Base-by-base conservation (phyloP, 768 basidiomycete species). In the Lepiota brunneoincarnata region DNA sequence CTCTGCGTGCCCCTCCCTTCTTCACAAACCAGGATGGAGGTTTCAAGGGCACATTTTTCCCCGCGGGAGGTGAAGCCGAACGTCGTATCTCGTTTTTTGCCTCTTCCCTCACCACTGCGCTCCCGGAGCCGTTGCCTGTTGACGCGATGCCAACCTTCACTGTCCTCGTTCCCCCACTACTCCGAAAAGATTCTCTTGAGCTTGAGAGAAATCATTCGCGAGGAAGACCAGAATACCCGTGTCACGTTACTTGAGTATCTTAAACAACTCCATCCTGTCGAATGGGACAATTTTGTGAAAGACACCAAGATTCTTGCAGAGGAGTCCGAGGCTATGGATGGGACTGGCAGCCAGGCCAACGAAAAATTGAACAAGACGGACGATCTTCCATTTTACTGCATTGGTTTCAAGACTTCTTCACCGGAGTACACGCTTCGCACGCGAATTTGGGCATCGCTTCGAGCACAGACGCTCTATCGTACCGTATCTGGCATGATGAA, bases 401-500 rank as follows among this genome's bases (percentile, higher is more conserved):
- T 99, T 60, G 97, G 97, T 57, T 99, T 99, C 86, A 99, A 98
- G 77, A 97, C 91, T 3, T 93, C 97, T 2, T 94, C 95, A 4
- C 97, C 97, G 1, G 97, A 99, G 68, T 98, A 97, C 70, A 99
- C 97, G 28, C 84, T 99, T 42, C 93, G 97, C 59, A 98, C 96
- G 0, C 92, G 97, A 70, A 99, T 99, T 61, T 98, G 97, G 97
- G 96, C 97, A 2, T 98, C 95, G 2, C 81, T 99, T 23, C 92
- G 97, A 50, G 95, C 95, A 4, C 97, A 99, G 73, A 99, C 97
- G 0, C 83, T 99, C 28, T 99, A 99, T 71, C 88, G 97, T 58
- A 99, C 97, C 10, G 93, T 98, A 17, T 98, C 97, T 4, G 97
- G 97, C 58, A 98, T 99, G 93, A 98, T 99, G 97, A 98, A 99